Evolutionary conservation across 164 flowering plant genomes (phyloP), one percentile per base, ranked within the genome.

Genomic region (Nymphaea thermarum): DNA sequence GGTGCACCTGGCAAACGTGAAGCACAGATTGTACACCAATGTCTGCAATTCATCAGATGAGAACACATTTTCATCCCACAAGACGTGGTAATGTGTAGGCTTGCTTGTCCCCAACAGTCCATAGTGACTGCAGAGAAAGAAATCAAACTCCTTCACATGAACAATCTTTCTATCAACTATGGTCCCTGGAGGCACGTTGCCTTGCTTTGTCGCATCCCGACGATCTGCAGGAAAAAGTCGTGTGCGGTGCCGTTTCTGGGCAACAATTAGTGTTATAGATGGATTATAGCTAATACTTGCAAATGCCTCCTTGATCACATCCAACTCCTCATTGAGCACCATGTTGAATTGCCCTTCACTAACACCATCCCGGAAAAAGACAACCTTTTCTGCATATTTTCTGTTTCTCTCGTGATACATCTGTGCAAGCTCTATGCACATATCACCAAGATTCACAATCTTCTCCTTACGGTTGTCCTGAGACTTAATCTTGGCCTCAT

Each of bases 291-390:
- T 63, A 5, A 43, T 67, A 3, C 68, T 64, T 16, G 65, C n/a
- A 61, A 25, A 65, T 0, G 78, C 77, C 43, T 8, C 68, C 78
- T 81, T 83, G 6, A 89, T 68, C 63, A 81, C 88, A 3, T 55
- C 17, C 4, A 91, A 65, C 75, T 91, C 96, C 67, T 81, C 77
- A 66, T 82, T 87, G 15, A 89, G 89, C 68, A 85, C 96, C 96
- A 89, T 91, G 66, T 84, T 85, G 71, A 85, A 86, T 62, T 91
- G 96, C 47, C 81, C 72, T 15, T 91, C 96, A 73, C 98, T 85
- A 0, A 91, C 98, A 3, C 96, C 98, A 80, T 89, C 98, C 42
- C 96, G 87, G 43, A 91, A 91, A 1, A 91, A 60, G 44, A 91
- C 75, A 45, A 91, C 83, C 63, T 80, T 89, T 5, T 67, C 70